These are phyloP conservation scores for Aureobasidium sp. DNA, from an alignment of 2,329 filamentous ascomycete species.

Conservation along the genomic window DNA sequence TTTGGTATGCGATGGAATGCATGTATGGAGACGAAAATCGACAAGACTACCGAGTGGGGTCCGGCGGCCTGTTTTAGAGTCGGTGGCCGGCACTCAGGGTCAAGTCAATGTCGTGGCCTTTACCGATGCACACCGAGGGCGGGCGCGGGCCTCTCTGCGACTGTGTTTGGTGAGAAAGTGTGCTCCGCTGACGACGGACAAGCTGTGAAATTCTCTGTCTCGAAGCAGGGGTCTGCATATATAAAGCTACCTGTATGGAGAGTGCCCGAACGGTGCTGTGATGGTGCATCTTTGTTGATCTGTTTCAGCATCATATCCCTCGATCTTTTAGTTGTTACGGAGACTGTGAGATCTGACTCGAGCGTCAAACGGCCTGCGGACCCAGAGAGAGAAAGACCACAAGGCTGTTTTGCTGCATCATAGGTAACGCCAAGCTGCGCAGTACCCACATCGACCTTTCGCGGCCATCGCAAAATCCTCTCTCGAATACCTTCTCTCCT, in stretches of 20 bases:
- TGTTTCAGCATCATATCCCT: neutral
- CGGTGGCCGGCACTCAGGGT: constrained; percentile 5
- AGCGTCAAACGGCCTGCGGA: neutral
- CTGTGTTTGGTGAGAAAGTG: neutral
- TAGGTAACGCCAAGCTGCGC: neutral
- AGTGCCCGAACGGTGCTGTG: neutral
- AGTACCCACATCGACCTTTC: neutral
- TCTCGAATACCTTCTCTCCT: constrained; percentile 6
- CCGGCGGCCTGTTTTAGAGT: constrained; percentile 5
- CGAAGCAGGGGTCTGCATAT: neutral
- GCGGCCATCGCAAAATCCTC: constrained; percentile 5
- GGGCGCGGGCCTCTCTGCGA: constrained; percentile 3
- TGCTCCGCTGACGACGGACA: constrained; percentile 1
- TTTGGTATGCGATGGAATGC: neutral
- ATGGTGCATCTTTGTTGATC: neutral
- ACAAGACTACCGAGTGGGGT: neutral
- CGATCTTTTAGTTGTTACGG: neutral
- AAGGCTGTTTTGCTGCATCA: constrained; percentile 11
- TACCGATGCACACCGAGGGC: neutral
- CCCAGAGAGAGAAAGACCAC: neutral
- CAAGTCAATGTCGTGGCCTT: neutral
- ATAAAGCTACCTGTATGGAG: neutral
- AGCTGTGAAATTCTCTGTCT: neutral
- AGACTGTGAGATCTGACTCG: neutral
- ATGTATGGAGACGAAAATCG: constrained; percentile 4